These are phyloP conservation scores for Circinella minor DNA, from an alignment of 371 early-diverging fungal species.

Conservation along the genomic window DNA sequence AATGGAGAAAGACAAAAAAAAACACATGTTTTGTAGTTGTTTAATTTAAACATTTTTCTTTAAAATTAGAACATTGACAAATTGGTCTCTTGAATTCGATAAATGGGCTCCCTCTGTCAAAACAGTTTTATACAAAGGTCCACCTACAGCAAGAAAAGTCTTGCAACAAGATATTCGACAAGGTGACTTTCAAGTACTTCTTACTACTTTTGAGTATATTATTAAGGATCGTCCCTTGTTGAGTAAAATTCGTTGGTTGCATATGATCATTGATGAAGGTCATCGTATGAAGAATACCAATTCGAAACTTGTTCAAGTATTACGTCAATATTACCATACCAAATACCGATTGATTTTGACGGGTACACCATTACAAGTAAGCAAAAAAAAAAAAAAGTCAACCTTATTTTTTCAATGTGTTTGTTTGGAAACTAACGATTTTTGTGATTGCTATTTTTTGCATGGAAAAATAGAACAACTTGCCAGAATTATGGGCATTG, in stretches of 20 bases:
- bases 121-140: constrained; percentile 92
- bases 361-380: constrained; percentile 97
- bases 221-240: constrained; percentile 91
- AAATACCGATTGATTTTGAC: constrained; percentile 97
- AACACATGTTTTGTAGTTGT: not conserved
- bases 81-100: constrained; percentile 97
- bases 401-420: too few relatives aligned
- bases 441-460: too few relatives aligned
- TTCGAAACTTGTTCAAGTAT: constrained; percentile 83
- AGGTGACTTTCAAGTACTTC: constrained; percentile 90
- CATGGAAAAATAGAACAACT: constrained; percentile 78
- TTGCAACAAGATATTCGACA: constrained; percentile 78
- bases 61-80: constrained; percentile 78
- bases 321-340: constrained; percentile 85
- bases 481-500: constrained; percentile 98
- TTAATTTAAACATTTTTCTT: not conserved
- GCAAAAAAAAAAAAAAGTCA: too few relatives aligned
- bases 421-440: too few relatives aligned
- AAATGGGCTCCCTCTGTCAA: constrained; percentile 97
- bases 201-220: constrained; percentile 99
- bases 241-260: constrained; percentile 89
- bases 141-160: constrained; percentile 74
- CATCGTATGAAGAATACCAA: constrained; percentile 98
- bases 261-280: constrained; percentile 99
- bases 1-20: not conserved